Percentiles rank a stretch among this genome's conserved stretches.
phyloP scores from a whole-genome alignment of 768 basidiomycete genomes.

The Trametes villosa region DNA sequence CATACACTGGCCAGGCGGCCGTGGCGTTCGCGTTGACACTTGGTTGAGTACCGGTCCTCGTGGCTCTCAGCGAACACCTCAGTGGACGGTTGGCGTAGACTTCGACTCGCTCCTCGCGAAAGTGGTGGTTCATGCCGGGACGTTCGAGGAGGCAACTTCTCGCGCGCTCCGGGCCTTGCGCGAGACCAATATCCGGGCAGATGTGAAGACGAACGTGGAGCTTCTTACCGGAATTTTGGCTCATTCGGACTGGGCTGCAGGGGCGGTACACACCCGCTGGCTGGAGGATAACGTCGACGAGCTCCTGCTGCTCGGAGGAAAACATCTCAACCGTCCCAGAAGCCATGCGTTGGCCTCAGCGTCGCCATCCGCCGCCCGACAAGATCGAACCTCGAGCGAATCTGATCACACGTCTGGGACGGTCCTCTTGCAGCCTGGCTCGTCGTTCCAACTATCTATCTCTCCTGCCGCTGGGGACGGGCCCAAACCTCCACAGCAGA shows the following conservation, averaged over 20 bases:
- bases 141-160: slow-evolving; percentile 9
- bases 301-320: neutral
- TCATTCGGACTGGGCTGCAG: slow-evolving; percentile 7
- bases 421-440: slow-evolving; percentile 17
- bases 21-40: slow-evolving; percentile 32
- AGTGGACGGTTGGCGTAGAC: slow-evolving; percentile 10
- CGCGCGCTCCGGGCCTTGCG: slow-evolving; percentile 17
- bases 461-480: neutral
- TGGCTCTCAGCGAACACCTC: neutral
- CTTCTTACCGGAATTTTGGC: slow-evolving; percentile 18
- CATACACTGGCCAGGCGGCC: slow-evolving; percentile 17
- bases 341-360: neutral
- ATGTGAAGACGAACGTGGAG: slow-evolving; percentile 20
- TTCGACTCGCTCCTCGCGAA: slow-evolving; percentile 37
- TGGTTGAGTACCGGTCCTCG: slow-evolving; percentile 20
- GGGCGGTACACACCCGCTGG: slow-evolving; percentile 15
- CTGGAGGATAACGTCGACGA: slow-evolving; percentile 9
- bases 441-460: slow-evolving; percentile 18
- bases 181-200: slow-evolving; percentile 6
- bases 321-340: neutral
- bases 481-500: neutral
- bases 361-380: neutral
- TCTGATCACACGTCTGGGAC: neutral
- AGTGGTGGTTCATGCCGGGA: slow-evolving; percentile 27
- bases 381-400: neutral